phyloP scores from a whole-genome alignment of 177 flowering plant species.

The Vitis hybrid region DNA sequence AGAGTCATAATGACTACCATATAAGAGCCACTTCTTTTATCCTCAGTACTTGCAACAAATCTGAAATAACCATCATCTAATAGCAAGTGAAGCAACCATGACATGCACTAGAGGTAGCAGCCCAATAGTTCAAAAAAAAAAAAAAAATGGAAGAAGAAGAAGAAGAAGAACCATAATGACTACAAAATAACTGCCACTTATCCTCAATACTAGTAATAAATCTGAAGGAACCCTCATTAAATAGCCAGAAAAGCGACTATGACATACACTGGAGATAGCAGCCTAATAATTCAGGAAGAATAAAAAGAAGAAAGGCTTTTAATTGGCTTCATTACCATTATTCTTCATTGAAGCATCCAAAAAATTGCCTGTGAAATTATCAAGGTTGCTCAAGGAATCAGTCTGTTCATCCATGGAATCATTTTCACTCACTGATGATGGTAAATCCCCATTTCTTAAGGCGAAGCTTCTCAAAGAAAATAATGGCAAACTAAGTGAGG shows the following conservation, averaged over 20 bases:
- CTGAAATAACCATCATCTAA: too few relatives aligned
- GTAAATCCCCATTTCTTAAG: conserved; percentile 18
- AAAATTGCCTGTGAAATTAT: conserved; percentile 11
- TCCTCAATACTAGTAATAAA: too few relatives aligned
- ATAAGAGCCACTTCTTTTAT: too few relatives aligned
- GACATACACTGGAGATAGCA: background rate
- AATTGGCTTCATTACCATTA: conserved; percentile 30
- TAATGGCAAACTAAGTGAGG: conserved; percentile 37
- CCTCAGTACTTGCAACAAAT: too few relatives aligned
- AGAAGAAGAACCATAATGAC: too few relatives aligned
- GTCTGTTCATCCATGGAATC: conserved; percentile 11
- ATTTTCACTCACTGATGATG: conserved; percentile 6
- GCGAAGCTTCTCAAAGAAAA: conserved; percentile 17
- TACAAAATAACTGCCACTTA: too few relatives aligned
- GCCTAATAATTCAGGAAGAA: background rate
- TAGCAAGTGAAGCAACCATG: too few relatives aligned
- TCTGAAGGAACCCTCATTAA: background rate
- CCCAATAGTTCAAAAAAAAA: too few relatives aligned
- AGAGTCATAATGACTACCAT: too few relatives aligned
- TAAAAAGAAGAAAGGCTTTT: background rate
- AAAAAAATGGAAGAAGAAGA: too few relatives aligned
- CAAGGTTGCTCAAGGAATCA: too few relatives aligned
- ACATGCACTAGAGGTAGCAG: too few relatives aligned
- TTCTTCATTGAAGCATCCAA: conserved; percentile 17
- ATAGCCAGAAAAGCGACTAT: background rate